Evolutionary conservation across 2,329 filamentous ascomycete species (phyloP).

Genomic region (Leptographium radiaticola): DNA sequence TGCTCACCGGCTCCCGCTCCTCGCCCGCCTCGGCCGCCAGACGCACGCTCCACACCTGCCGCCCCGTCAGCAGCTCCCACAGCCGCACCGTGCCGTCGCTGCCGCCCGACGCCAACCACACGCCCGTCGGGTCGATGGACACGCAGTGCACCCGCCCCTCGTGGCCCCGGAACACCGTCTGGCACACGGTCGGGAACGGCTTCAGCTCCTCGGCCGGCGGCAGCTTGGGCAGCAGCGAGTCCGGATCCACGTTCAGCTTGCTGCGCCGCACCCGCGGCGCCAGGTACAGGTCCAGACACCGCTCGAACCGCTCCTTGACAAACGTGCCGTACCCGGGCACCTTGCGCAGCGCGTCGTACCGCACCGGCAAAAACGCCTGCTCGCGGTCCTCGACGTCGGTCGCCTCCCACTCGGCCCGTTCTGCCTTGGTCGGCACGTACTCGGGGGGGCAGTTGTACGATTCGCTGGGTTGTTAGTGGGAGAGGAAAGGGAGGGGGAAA

Average conservation of each 20-base stretch:
- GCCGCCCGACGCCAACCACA: slow-evolving; percentile 81
- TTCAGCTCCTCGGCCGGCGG: slow-evolving; percentile 87
- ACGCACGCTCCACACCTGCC: slow-evolving; percentile 75
- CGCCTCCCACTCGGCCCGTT: slow-evolving; percentile 75
- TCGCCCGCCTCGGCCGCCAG: slow-evolving; percentile 30
- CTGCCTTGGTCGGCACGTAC: slow-evolving; percentile 77
- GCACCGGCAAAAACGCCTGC: slow-evolving; percentile 72
- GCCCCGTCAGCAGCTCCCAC: slow-evolving; percentile 77
- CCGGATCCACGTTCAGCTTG: slow-evolving; percentile 91
- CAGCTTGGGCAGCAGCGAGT: slow-evolving; percentile 81
- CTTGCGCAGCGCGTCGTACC: slow-evolving; percentile 73
- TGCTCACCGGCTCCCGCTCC: slow-evolving; percentile 71
- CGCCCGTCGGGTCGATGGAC: slow-evolving; percentile 71
- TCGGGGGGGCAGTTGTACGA: slow-evolving; percentile 94
- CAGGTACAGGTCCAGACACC: slow-evolving; percentile 89
- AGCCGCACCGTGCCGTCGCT: slow-evolving; percentile 87
- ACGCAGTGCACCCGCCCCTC: slow-evolving; percentile 77
- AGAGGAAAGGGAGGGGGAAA: background rate
- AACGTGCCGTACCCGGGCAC: slow-evolving; percentile 85
- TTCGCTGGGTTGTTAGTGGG: too few species aligned
- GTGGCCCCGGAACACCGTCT: slow-evolving; percentile 78
- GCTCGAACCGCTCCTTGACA: slow-evolving; percentile 91
- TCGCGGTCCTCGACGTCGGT: slow-evolving; percentile 83
- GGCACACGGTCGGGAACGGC: slow-evolving; percentile 85
- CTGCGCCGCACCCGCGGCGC: slow-evolving; percentile 86